Evolutionary conservation across 495 filamentous ascomycete species (phyloP).

Genomic region (Mytilinidion resinicola): DNA sequence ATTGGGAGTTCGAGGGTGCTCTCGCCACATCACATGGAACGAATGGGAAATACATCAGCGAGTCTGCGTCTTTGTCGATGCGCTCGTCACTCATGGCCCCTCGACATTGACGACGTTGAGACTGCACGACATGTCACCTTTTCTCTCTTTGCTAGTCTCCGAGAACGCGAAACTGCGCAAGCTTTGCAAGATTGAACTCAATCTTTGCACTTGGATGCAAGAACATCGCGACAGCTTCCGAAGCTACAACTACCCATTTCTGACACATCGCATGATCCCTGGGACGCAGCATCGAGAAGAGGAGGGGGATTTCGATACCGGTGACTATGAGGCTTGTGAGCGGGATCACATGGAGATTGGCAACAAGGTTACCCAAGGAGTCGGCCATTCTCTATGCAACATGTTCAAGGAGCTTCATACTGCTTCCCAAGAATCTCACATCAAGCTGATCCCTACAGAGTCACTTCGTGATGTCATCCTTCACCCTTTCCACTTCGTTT

Average conservation of each 20-base stretch:
- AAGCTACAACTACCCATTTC: constrained; percentile 4
- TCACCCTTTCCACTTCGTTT: constrained; percentile 22
- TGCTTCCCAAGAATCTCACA: constrained; percentile 8
- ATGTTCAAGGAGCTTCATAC: constrained; percentile 12
- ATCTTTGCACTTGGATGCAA: constrained; percentile 20
- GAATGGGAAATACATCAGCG: constrained; percentile 25
- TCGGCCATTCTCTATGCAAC: constrained; percentile 16
- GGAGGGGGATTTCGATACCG: constrained; percentile 22
- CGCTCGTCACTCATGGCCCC: constrained; percentile 13
- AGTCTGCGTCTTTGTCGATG: constrained; percentile 22
- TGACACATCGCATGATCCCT: constrained; percentile 12
- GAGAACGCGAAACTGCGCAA: constrained; percentile 11
- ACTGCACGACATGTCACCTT: constrained; percentile 23
- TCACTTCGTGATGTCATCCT: constrained; percentile 12
- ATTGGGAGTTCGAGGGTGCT: constrained; percentile 16
- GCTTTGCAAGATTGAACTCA: constrained; percentile 14
- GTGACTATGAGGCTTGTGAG: constrained; percentile 13
- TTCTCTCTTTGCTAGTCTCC: constrained; percentile 16
- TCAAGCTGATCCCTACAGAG: constrained; percentile 12
- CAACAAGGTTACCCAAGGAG: constrained; percentile 14
- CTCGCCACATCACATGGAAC: constrained; percentile 20
- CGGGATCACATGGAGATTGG: constrained; percentile 24
- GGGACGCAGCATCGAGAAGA: constrained; percentile 22
- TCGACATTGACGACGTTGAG: constrained; percentile 16
- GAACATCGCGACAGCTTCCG: constrained; percentile 17